Conservation (phyloP, 345 rosid genomes). For the Bruguiera parviflora region DNA sequence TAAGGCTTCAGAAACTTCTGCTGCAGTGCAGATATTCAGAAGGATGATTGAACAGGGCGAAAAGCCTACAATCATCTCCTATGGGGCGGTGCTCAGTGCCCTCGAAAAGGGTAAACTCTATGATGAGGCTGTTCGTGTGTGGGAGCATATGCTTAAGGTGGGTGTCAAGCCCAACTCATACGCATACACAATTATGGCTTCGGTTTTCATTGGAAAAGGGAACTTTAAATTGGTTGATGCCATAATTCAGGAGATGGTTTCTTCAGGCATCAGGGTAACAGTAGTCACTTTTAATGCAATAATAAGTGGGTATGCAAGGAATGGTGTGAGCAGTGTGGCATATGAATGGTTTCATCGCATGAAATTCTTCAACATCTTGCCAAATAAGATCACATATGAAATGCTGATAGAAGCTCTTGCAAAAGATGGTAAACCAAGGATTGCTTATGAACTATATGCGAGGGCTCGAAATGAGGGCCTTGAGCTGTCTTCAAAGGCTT, state of each 20-base stretch:
- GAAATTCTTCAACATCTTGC: conserved; percentile 53
- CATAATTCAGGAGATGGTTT: conserved; percentile 60
- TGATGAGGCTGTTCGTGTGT: conserved; percentile 74
- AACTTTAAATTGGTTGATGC: conserved; percentile 63
- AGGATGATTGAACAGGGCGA: conserved; percentile 86
- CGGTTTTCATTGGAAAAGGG: conserved; percentile 60
- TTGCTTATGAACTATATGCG: conserved; percentile 63
- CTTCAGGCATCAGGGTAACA: conserved; percentile 59
- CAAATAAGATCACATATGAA: conserved; percentile 71
- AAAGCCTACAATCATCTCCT: conserved; percentile 82
- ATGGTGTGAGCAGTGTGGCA: conserved; percentile 56
- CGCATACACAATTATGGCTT: conserved; percentile 84
- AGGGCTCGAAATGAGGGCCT: conserved; percentile 61
- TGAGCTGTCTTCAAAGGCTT: conserved; percentile 54
- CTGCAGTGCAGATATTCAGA: conserved; percentile 73
- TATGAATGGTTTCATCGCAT: conserved; percentile 92
- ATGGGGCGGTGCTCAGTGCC: conserved; percentile 79
- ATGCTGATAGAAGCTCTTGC: conserved; percentile 75
- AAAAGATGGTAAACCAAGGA: conserved; percentile 73
- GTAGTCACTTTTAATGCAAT: conserved; percentile 90
- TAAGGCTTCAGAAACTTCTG: conserved; percentile 73
- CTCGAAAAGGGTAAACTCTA: conserved; percentile 87
- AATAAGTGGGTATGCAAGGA: conserved; percentile 63
- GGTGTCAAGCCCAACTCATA: conserved; percentile 66
- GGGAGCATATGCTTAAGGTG: conserved; percentile 90